Percentiles rank a stretch among this genome's conserved stretches.
phyloP scores from a whole-genome alignment of 108 stramenopile genomes.

The Skeletonema grethae region DNA sequence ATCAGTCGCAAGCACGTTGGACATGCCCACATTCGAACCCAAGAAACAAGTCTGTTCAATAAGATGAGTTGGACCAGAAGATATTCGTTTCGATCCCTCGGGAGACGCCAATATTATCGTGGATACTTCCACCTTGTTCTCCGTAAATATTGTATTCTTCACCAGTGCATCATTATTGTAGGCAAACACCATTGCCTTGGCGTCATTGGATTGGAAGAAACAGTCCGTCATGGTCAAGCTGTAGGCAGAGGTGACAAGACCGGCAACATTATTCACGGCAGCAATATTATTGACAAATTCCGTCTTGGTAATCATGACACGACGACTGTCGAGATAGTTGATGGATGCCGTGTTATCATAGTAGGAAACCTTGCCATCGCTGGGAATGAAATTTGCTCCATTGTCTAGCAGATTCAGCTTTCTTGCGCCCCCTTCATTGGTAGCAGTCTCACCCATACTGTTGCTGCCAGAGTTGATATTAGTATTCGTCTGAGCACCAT shows the following conservation, averaged over 20 bases:
- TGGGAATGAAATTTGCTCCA: conserved; percentile 24
- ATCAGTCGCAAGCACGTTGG: conserved; percentile 39
- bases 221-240: conserved; percentile 28
- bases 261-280: conserved; percentile 19
- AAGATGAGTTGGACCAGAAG: conserved; percentile 18
- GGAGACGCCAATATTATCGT: conserved; percentile 36
- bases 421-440: not conserved
- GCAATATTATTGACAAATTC: conserved; percentile 35
- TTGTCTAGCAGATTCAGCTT: conserved; percentile 31
- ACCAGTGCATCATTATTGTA: conserved; percentile 45
- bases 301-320: conserved; percentile 31
- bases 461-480: conserved; percentile 2
- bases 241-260: conserved; percentile 42
- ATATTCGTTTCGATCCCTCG: conserved; percentile 9
- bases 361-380: conserved; percentile 21
- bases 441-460: not conserved
- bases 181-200: conserved; percentile 37
- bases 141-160: conserved; percentile 30
- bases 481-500: not conserved
- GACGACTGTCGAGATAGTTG: conserved; percentile 32
- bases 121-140: conserved; percentile 33
- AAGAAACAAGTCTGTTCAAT: conserved; percentile 39
- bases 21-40: conserved; percentile 41
- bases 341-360: conserved; percentile 18
- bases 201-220: conserved; percentile 25